Evolutionary conservation across 768 basidiomycete genomes (phyloP).

Genomic region (Pisolithus albus): DNA sequence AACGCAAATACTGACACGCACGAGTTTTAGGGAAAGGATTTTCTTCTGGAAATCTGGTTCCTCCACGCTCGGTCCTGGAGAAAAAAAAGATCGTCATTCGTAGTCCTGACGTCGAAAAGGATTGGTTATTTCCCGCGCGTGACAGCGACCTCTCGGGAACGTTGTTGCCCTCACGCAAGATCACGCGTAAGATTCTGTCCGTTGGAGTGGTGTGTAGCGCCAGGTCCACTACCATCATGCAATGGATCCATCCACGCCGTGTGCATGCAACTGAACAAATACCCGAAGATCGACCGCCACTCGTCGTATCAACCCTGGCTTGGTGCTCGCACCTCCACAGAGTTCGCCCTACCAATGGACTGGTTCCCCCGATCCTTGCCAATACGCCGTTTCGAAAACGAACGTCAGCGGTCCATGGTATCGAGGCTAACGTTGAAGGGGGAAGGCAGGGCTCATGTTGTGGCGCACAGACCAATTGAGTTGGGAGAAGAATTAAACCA

Average conservation of each 20-base stretch:
- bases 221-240: neutral
- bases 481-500: neutral
- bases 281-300: conserved; percentile 1
- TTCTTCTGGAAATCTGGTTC: neutral
- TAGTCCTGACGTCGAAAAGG: neutral
- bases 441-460: neutral
- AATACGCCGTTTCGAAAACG: neutral
- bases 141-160: neutral
- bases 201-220: neutral
- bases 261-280: neutral
- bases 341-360: neutral
- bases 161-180: neutral
- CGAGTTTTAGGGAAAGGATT: neutral
- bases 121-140: neutral
- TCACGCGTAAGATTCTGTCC: neutral
- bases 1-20: neutral
- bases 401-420: neutral
- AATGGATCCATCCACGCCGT: neutral
- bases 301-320: neutral
- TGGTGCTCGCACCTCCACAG: neutral
- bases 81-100: neutral
- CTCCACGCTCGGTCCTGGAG: neutral
- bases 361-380: neutral
- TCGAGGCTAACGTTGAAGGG: neutral
- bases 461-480: conserved; percentile 1